These are phyloP conservation scores for Neofusicoccum parvum DNA, from an alignment of 2,329 filamentous ascomycete genomes.

Conservation along the genomic window DNA sequence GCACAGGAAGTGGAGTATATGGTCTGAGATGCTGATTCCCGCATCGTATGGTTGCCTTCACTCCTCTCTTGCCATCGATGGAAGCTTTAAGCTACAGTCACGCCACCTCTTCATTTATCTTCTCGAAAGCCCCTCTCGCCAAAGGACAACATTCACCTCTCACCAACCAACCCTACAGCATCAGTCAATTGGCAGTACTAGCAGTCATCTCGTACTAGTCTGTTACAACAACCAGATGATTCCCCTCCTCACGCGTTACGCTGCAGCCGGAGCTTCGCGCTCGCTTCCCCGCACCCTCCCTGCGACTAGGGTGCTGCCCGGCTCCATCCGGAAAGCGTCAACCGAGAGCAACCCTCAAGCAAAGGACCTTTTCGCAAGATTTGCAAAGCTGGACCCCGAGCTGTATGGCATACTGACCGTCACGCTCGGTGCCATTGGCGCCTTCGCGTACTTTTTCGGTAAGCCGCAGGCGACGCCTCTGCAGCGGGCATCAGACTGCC, in stretches of 20 bases:
- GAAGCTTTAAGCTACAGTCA: background rate
- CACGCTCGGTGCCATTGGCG: background rate
- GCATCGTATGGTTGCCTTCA: background rate
- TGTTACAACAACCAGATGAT: background rate
- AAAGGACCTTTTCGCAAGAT: background rate
- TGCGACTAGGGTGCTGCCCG: background rate
- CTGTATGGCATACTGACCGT: background rate
- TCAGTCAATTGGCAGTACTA: too few relatives aligned
- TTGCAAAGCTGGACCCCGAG: slow-evolving; percentile 3
- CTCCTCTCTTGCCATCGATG: background rate
- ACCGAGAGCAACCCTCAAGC: background rate
- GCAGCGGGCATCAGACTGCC: too few relatives aligned
- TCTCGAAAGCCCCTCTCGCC: background rate
- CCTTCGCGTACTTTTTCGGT: background rate
- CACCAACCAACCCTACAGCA: background rate
- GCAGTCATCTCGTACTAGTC: background rate
- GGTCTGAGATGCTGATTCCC: background rate
- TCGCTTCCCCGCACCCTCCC: slow-evolving; percentile 1
- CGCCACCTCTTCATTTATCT: background rate
- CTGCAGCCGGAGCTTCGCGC: background rate
- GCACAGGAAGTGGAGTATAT: background rate
- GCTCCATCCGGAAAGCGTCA: background rate
- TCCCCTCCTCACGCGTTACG: background rate
- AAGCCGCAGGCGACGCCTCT: too few relatives aligned
- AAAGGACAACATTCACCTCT: background rate